phyloP scores from a whole-genome alignment of 345 rosid species.

The Salix brachista region DNA sequence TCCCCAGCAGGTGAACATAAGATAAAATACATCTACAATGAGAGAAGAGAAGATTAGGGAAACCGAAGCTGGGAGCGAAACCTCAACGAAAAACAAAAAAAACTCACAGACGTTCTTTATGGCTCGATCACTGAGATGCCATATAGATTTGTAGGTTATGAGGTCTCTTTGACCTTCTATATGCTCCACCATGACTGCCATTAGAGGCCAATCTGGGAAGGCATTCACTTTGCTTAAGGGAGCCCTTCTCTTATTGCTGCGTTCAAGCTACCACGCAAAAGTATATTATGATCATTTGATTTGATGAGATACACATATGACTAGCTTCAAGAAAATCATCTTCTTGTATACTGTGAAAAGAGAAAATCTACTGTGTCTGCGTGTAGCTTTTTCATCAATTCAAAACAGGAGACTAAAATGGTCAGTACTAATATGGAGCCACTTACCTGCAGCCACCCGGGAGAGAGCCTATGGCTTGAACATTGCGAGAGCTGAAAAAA shows the following conservation, averaged over 20 bases:
- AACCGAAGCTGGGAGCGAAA: not conserved
- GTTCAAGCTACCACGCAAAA: slow-evolving; percentile 16
- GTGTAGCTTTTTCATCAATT: no score
- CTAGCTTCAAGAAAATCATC: no score
- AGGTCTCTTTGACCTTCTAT: slow-evolving; percentile 65
- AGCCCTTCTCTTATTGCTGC: slow-evolving; percentile 29
- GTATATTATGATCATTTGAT: not conserved
- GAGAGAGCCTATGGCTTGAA: slow-evolving; percentile 32
- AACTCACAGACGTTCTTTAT: slow-evolving; percentile 76
- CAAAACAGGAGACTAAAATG: no score
- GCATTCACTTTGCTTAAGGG: slow-evolving; percentile 44
- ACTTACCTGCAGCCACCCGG: slow-evolving; percentile 34
- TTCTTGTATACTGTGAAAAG: no score
- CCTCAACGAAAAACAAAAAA: not conserved
- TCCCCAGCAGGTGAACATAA: slow-evolving; percentile 93
- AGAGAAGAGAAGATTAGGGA: not conserved
- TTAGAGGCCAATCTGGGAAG: slow-evolving; percentile 66
- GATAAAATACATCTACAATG: slow-evolving; percentile 65
- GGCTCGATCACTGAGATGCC: slow-evolving; percentile 83
- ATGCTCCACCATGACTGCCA: slow-evolving; percentile 84
- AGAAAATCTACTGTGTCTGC: no score
- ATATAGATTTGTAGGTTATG: slow-evolving; percentile 57
- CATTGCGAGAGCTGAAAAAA: slow-evolving; percentile 40
- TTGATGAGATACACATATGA: no score
- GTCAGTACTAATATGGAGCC: no score